Evolutionary conservation across 768 basidiomycete genomes (phyloP), one percentile per base, ranked within the genome.

Genomic region (Leccinum incarnatum): DNA sequence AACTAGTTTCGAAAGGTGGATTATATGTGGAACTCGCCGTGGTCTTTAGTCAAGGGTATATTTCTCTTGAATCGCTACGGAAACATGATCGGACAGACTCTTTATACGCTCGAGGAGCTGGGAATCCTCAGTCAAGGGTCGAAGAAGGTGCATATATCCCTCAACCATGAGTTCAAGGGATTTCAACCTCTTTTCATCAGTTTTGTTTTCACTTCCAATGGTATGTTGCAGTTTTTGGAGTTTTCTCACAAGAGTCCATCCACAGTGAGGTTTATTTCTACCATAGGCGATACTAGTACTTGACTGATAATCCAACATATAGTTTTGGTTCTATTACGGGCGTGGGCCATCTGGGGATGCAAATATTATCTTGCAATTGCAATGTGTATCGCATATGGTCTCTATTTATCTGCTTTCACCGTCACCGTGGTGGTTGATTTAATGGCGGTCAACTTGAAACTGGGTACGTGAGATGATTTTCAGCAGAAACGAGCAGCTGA

Each of bases 31-130:
- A 17, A 14, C 7, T 21, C 51, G 1, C 63, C 27, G 21, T 62
- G 63, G 60, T 8, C 6, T 12, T 4, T 27, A 17, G 54, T 53
- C 7, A 65, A 67, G 37, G 23, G 36, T 10, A 17, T 58, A 17
- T 67, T 67, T 45, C 57, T 67, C 2, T 5, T 64, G 46, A 67
- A 61, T 27, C 65, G 65, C 15, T 67, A 67, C 12, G 58, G 51
- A 0, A 62, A 54, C 14, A 17, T 67, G 23, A 25, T 54, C 21
- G 57, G 56, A n/a, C 66, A 65, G 23, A 42, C 58, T 0, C 2
- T 55, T 2, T 29, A 55, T 11, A 54, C 25, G 11, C 45, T 67
- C 12, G 58, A 65, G 29, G 67, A 68, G 46, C 11, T 59, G 3
- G 64, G 64, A 14, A 1, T 62, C 5, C 40, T 64, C 21, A 52